Evolutionary conservation across 176 grass and related monocot species (phyloP).

Genomic region (Phyllostachys edulis): DNA sequence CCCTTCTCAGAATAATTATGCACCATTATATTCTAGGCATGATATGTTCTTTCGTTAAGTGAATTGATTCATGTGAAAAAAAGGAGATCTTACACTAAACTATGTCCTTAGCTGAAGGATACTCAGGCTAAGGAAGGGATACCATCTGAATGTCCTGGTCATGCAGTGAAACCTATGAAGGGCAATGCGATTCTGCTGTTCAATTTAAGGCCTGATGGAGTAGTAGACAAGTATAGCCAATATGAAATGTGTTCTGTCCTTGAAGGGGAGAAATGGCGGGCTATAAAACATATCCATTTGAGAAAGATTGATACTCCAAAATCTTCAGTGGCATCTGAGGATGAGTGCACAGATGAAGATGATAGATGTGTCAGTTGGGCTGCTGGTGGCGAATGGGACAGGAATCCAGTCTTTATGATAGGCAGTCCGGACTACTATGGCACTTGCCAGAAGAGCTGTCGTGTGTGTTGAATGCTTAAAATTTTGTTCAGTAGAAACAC

Average conservation of each 20-base stretch:
- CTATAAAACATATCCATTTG: constrained; percentile 53
- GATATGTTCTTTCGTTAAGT: not conserved
- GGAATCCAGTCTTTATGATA: constrained; percentile 72
- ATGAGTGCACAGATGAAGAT: constrained; percentile 82
- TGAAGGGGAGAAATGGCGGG: constrained; percentile 65
- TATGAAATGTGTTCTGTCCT: constrained; percentile 47
- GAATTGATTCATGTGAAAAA: not conserved
- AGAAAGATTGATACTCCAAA: constrained; percentile 38
- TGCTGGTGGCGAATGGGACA: constrained; percentile 65
- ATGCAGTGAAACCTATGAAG: constrained; percentile 59
- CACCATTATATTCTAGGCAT: not conserved
- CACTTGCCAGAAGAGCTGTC: constrained; percentile 75
- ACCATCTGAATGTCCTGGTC: constrained; percentile 52
- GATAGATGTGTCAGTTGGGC: constrained; percentile 66
- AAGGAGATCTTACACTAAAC: constrained; percentile 15
- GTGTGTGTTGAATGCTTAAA: constrained; percentile 48
- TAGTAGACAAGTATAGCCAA: constrained; percentile 46
- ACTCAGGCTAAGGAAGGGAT: constrained; percentile 37
- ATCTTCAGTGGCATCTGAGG: not conserved
- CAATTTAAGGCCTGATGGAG: constrained; percentile 65
- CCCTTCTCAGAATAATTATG: not conserved
- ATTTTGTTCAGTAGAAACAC: constrained; percentile 23
- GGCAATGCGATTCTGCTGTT: constrained; percentile 66
- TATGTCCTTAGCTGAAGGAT: constrained; percentile 45
- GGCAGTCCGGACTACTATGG: constrained; percentile 83